Conservation (phyloP, 2,329 filamentous ascomycete genomes). For the Penicillium thymicola region DNA sequence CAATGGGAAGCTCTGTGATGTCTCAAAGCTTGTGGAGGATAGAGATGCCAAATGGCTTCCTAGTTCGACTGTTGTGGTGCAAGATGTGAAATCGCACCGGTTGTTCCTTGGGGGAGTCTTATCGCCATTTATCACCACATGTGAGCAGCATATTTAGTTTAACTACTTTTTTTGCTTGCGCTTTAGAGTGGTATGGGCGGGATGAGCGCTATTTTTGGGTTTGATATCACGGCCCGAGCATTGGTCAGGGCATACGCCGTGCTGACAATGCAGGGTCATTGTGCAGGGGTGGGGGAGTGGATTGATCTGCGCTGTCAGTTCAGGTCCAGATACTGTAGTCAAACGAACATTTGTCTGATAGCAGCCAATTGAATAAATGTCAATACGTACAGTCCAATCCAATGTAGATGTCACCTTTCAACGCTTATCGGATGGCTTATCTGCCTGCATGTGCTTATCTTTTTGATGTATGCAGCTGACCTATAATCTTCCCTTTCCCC, state of each 20-base stretch:
- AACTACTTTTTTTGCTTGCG: background rate
- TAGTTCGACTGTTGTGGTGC: background rate
- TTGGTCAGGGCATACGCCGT: background rate
- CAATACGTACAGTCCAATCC: background rate
- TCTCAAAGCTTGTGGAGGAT: background rate
- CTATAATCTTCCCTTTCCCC: background rate
- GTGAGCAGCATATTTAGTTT: constrained; percentile 5
- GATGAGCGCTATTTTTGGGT: background rate
- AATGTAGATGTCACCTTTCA: background rate
- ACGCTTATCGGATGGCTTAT: constrained; percentile 1
- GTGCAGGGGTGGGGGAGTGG: background rate
- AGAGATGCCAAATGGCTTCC: background rate
- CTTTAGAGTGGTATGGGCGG: background rate
- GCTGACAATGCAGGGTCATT: background rate
- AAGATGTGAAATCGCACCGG: background rate
- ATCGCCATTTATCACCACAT: constrained; percentile 24
- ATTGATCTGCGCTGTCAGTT: background rate
- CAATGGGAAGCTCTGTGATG: background rate
- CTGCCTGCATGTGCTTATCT: constrained; percentile 1
- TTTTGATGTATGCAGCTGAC: background rate
- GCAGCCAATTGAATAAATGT: background rate
- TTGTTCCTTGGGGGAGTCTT: constrained; percentile 19
- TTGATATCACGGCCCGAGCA: background rate
- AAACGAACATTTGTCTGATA: background rate
- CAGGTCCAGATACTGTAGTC: background rate